phyloP scores from a whole-genome alignment of 768 basidiomycete species.

The Pisolithus albus region DNA sequence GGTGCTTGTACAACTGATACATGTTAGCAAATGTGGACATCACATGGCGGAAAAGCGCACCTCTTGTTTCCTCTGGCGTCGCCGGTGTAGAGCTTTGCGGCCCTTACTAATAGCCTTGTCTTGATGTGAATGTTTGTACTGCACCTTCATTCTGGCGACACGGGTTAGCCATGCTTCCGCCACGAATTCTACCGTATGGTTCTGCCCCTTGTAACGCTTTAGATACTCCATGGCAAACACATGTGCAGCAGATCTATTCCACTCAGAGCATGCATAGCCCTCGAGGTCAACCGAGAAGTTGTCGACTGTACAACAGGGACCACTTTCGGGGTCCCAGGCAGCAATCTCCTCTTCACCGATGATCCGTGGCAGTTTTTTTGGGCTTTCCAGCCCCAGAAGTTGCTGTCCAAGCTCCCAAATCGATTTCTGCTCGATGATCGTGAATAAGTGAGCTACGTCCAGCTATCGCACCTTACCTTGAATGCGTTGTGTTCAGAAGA shows the following conservation, averaged over 20 bases:
- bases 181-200: background rate
- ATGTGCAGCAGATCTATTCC: background rate
- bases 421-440: background rate
- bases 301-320: background rate
- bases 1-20: background rate
- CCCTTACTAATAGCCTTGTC: background rate
- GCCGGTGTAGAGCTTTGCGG: background rate
- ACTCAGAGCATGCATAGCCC: background rate
- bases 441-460: background rate
- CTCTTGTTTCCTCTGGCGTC: background rate
- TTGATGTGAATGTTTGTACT: background rate
- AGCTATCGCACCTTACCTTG: background rate
- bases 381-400: background rate
- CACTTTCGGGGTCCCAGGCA: background rate
- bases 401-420: background rate
- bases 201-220: background rate
- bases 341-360: background rate
- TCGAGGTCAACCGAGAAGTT: background rate
- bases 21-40: background rate
- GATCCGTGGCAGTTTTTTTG: background rate
- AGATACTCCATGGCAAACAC: background rate
- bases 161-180: background rate
- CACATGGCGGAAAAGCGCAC: background rate
- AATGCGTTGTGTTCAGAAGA: background rate
- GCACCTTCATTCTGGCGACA: background rate